A percentile compares a stretch with the other conserved stretches of the same genome.
Conservation (phyloP, 768 basidiomycete species). For the Pseudohyphozyma bogoriensis region DNA sequence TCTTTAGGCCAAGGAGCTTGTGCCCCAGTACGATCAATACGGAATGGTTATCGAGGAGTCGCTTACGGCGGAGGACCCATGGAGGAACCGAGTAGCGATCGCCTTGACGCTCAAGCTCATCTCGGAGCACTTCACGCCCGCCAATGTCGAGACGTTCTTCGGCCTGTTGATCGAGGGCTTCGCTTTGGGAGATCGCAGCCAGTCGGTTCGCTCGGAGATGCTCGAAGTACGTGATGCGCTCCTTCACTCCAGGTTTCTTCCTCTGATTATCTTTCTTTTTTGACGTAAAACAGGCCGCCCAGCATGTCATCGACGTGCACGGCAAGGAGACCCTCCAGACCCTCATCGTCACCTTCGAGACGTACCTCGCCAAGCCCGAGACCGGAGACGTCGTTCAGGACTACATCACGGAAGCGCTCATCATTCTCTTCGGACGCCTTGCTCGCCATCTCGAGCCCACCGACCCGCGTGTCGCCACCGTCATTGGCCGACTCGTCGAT, state of each 20-base stretch:
- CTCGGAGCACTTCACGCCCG: conserved; percentile 54
- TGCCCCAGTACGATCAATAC: conserved; percentile 83
- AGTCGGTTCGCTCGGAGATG: conserved; percentile 77
- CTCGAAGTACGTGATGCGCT: conserved; percentile 40
- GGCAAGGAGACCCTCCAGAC: conserved; percentile 60
- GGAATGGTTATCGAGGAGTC: conserved; percentile 87
- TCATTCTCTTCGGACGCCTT: conserved; percentile 85
- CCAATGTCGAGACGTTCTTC: conserved; percentile 63
- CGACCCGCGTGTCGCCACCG: conserved; percentile 64
- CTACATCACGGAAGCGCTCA: conserved; percentile 84
- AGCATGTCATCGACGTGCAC: conserved; percentile 67
- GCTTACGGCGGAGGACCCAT: conserved; percentile 70
- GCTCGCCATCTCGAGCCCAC: conserved; percentile 72
- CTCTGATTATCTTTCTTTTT: too few species aligned
- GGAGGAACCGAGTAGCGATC: conserved; percentile 67
- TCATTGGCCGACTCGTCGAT: conserved; percentile 75
- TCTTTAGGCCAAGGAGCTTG: conserved; percentile 66
- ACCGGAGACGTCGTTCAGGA: conserved; percentile 53
- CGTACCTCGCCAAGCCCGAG: conserved; percentile 47
- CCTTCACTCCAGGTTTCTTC: too few species aligned
- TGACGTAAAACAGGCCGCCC: conserved; percentile 51
- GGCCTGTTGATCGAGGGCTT: conserved; percentile 72
- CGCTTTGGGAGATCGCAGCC: conserved; percentile 72
- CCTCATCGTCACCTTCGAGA: conserved; percentile 74
- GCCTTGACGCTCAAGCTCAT: conserved; percentile 58